Evolutionary conservation across 2,329 filamentous ascomycete species (phyloP).

Genomic region (Epichloe bromicola): DNA sequence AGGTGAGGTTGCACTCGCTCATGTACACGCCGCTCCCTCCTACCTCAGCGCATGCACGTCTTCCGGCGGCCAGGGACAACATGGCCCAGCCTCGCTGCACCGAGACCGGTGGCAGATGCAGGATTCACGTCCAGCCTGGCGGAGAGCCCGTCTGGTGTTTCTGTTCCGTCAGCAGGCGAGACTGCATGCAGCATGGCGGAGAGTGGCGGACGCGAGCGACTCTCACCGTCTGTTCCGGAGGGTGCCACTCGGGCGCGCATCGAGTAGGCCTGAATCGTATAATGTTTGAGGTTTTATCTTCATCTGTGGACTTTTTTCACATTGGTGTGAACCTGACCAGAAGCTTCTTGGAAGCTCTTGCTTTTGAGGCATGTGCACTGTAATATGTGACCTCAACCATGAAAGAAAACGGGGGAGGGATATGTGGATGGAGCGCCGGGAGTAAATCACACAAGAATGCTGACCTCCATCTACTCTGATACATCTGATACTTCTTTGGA

Average conservation of each 20-base stretch:
- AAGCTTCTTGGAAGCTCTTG: too few relatives aligned
- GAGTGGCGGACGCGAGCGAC: slow-evolving; percentile 1
- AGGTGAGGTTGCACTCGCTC: neutral
- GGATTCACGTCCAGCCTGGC: neutral
- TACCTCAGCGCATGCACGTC: slow-evolving; percentile 5
- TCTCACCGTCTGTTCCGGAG: neutral
- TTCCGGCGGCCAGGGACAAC: slow-evolving; percentile 11
- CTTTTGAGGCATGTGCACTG: too few relatives aligned
- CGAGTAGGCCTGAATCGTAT: neutral
- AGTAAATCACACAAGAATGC: too few relatives aligned
- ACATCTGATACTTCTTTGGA: too few relatives aligned
- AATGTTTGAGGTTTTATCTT: too few relatives aligned
- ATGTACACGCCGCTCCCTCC: neutral
- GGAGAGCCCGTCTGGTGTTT: neutral
- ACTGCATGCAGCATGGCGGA: slow-evolving; percentile 3
- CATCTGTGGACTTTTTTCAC: too few relatives aligned
- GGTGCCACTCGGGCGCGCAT: slow-evolving; percentile 1
- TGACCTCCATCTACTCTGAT: too few relatives aligned
- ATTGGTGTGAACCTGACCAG: too few relatives aligned
- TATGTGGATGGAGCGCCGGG: too few relatives aligned
- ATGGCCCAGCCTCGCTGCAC: neutral
- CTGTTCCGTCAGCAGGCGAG: slow-evolving; percentile 5
- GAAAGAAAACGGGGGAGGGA: too few relatives aligned
- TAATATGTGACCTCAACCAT: too few relatives aligned
- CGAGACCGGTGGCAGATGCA: neutral